Evolutionary conservation across 495 filamentous ascomycete species (phyloP), one percentile per base, ranked within the genome.

Genomic region (Penicillium mononematosum): DNA sequence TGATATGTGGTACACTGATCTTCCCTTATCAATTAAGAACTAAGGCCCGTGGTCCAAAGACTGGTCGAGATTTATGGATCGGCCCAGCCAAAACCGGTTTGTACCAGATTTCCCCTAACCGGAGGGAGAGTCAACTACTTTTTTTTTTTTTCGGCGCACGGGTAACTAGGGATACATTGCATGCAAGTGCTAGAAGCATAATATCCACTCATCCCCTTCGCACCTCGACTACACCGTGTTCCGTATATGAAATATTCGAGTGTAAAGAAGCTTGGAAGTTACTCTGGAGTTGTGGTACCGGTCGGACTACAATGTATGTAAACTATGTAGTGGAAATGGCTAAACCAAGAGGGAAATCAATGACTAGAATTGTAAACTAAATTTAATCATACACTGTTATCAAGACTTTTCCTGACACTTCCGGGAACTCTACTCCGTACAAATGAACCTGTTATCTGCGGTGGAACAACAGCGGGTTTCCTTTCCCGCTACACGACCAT

Each of bases 111-210:
- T 24, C 27, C 19, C 45, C n/a, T 16, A 45, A 24, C 5, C 24
- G n/a, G 44, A 16, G 29, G n/a, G 38, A 22, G 31, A 50, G 16
- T 11, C 11, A 22, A 10, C 19, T n/a, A n/a, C n/a, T n/a, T 49
- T 0, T 27, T 52, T 31, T 32, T 29, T 39, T 12, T 20, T 32
- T 29, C 11, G 10, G 4, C 52, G 41, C 42, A 55, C 44, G 41
- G 53, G 22, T 55, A 55, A 55, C 50, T 52, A 52, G 53, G 53
- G 53, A 55, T 29, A 29, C 22, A 45, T 38, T 47, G 6, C 31
- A 53, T 55, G 44, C 53, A 55, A 55, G 53, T 47, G 53, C 44
- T 47, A 29, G 43, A 55, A 47, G 53, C 20, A 38, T 47, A 47
- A 36, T 45, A 36, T 39, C 53, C 53, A 55, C 53, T 19, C 41